A percentile compares a stretch with the other conserved stretches of the same genome.
Conservation (phyloP, 345 rosid species). For the Eutrema japonicum region DNA sequence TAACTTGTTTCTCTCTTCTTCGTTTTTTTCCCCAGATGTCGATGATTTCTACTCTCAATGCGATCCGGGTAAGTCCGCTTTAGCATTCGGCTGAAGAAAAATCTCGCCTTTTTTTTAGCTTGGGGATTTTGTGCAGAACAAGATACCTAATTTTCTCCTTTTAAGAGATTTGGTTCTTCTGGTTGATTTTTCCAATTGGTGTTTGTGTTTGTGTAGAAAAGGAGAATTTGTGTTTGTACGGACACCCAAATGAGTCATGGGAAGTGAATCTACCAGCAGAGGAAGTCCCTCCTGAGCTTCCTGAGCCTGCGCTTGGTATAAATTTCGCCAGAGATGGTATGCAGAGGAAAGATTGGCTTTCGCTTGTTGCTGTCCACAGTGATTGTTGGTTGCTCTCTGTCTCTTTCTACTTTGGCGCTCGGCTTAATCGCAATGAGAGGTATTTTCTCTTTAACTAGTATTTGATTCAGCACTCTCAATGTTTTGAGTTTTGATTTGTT, state of each 20-base stretch:
- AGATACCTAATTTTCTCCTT: not conserved
- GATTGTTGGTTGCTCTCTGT: constrained; percentile 99
- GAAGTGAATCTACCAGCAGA: constrained; percentile 94
- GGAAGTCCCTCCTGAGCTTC: constrained; percentile 97
- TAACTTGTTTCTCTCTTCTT: not conserved
- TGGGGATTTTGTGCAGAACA: not conserved
- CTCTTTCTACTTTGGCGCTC: constrained; percentile 94
- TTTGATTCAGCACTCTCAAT: constrained; percentile 1
- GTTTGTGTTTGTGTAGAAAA: constrained; percentile 56
- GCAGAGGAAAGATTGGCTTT: constrained; percentile 94
- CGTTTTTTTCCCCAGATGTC: constrained; percentile 62
- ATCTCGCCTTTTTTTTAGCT: not conserved
- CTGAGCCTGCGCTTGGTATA: constrained; percentile 97
- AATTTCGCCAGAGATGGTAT: constrained; percentile 97
- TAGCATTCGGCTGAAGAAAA: not conserved
- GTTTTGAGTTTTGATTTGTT: not conserved
- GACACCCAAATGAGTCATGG: constrained; percentile 92
- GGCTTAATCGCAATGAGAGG: constrained; percentile 91
- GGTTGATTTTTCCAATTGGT: not conserved
- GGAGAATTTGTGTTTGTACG: constrained; percentile 95
- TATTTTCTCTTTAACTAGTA: constrained; percentile 22
- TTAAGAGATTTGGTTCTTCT: constrained; percentile 28
- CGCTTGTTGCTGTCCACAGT: constrained; percentile 91
- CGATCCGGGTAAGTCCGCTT: constrained; percentile 78
- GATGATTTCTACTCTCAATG: constrained; percentile 87